Base-by-base conservation (phyloP, 208 protist species). In the Acanthamoeba royreba region DNA sequence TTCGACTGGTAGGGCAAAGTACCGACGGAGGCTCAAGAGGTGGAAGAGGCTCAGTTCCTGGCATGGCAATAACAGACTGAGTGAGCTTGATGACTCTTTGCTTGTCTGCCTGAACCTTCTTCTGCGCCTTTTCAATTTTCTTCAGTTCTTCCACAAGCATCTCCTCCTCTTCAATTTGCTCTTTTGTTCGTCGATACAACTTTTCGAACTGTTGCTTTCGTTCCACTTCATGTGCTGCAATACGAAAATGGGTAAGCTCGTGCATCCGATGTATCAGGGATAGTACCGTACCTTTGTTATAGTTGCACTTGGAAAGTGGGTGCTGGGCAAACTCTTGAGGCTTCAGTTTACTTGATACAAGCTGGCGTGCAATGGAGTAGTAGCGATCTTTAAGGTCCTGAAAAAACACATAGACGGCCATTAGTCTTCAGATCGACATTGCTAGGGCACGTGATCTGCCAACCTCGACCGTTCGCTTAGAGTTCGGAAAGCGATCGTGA, bases 381-480 rank as follows among this genome's bases (percentile, higher is more conserved):
- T 74, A 91, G 19, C 85, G 85, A 15, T 55, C 85, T 35, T 91
- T 91, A 38, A 91, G 58, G 58, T 91, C 85, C 85, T 91, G 19
- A 49, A 19, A 19, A 33, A 47, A 81, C 25, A 46, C 1, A 81
- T 81, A n/a, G 33, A 46, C 33, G 40, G 3, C 22, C 3, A 31
- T 3, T n/a, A 46, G 38, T 22, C 7, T 17, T 85, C 4, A 85
- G 45, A 85, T 17, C 8, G 22, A 85, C 42, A 4, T 25, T 22
- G 25, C 13, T 9, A 19, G 49, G 49, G 49, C 13, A 55, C 9
- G 49, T 25, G 49, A 19, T 19, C 49, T 9, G 13, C 19, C 49
- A 42, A 87, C 52, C 85, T 91, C 85, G 45, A 69, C 38, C 13
- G 43, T 47, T 69, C 43, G 19, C 43, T 91, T 63, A 11, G 52